Evolutionary conservation across 106 monocot species (phyloP).

Genomic region (Dioscorea dumetorum): DNA sequence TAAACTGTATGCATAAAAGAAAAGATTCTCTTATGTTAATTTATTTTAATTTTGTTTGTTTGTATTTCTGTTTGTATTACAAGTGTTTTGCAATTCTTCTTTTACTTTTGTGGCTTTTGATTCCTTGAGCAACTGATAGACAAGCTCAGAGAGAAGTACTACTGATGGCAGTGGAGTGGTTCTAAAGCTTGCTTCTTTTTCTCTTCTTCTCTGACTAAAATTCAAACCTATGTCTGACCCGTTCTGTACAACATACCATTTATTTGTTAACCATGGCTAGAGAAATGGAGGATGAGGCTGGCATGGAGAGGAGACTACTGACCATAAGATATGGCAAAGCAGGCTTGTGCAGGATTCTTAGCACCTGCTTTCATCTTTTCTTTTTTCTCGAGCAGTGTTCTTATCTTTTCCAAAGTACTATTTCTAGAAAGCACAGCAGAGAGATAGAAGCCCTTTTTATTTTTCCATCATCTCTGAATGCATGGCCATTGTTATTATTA

Average conservation of each 20-base stretch:
- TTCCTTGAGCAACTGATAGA: not conserved
- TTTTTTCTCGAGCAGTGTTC: too few species aligned
- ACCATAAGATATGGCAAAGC: slow-evolving; percentile 9
- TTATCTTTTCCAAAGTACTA: slow-evolving; percentile 15
- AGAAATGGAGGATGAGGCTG: not conserved
- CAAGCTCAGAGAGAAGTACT: slow-evolving; percentile 17
- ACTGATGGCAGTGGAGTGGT: slow-evolving; percentile 5
- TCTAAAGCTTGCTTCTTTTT: slow-evolving; percentile 12
- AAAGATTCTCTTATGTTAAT: not conserved
- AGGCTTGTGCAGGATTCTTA: slow-evolving; percentile 15
- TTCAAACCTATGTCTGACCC: slow-evolving; percentile 15
- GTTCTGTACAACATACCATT: slow-evolving; percentile 4
- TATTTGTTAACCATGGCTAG: not conserved
- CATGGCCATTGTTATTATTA: too few species aligned
- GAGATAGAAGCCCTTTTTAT: not conserved
- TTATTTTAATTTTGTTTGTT: too few species aligned
- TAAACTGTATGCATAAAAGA: not conserved
- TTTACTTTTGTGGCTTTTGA: not conserved
- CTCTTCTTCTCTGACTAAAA: not conserved
- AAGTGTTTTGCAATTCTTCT: not conserved
- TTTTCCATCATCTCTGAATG: slow-evolving; percentile 10
- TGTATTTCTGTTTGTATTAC: not conserved
- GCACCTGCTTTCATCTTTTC: slow-evolving; percentile 8
- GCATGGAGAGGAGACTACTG: slow-evolving; percentile 13
- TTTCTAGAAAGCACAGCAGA: slow-evolving; percentile 10